Evolutionary conservation across 225 moss, liverwort and hornwort genomes (phyloP), one percentile per base, ranked within the genome.

Genomic region (Pseudoscleropodium purum): DNA sequence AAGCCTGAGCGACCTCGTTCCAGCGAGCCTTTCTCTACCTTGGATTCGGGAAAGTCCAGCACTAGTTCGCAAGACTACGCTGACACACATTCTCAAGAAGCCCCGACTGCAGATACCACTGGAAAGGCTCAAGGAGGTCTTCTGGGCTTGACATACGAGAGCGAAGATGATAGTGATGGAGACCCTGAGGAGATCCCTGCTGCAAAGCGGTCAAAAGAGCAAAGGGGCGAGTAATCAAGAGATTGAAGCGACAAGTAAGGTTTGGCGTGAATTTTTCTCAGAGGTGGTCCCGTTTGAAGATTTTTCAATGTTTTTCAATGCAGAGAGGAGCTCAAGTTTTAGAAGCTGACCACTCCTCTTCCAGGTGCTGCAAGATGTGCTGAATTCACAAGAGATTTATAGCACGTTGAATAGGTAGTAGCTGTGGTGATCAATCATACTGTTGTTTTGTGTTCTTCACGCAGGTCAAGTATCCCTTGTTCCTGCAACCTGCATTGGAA

Each of bases 131-230:
- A 91, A 86, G 92, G 94, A 91, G 98, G 97, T 81, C 92, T 98
- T 64, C 73, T 98, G 51, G 98, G 98, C 77, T 92, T 98, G 93
- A 90, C 96, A 52, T 98, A 98, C 93, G 98, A 95, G 88, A 96
- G 95, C 91, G 98, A 97, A 84, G 97, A 95, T 80, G 94, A 95
- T 63, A 93, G 94, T 82, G 95, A 94, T 49, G 87, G 63, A 66
- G 93, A 92, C 88, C 91, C 85, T n/a, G 93, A 91, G 82, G 90
- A 87, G 26, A 78, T 36, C 29, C 93, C 91, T 37, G 79, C 91
- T 85, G 77, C 87, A 20, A 90, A 93, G 89, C 86, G 93, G 43
- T 21, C 84, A 18, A 92, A 88, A 79, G 82, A 87, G 63, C 65
- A 51, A 83, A 93, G 89, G 92, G 89, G 81, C 47, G 80, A 82